phyloP scores from a whole-genome alignment of 2,329 filamentous ascomycete genomes.

The Fusarium sp. region DNA sequence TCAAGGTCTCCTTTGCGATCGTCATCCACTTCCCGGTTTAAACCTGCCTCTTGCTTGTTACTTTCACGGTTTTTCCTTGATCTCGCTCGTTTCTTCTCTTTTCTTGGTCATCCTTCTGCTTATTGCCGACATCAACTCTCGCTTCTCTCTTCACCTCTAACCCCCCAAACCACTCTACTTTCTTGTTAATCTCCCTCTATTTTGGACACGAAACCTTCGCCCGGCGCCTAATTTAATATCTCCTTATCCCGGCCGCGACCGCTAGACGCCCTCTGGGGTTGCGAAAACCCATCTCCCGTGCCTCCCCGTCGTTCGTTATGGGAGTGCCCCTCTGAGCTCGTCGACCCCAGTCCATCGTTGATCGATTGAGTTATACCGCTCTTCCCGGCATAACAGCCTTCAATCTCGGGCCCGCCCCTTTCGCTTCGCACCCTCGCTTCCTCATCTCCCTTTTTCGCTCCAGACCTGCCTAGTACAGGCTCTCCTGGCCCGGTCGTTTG shows the following conservation, averaged over 20 bases:
- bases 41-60: conserved; percentile 22
- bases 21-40: conserved; percentile 45
- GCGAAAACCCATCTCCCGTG: conserved; percentile 30
- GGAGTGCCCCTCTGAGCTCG: conserved; percentile 17
- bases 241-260: conserved; percentile 33
- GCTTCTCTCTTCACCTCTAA: conserved; percentile 17
- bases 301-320: conserved; percentile 26
- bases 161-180: conserved; percentile 19
- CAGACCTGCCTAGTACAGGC: conserved; percentile 37
- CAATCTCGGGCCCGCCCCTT: conserved; percentile 16
- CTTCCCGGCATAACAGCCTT: conserved; percentile 14
- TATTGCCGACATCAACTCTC: conserved; percentile 6
- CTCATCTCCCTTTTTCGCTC: conserved; percentile 37
- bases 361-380: conserved; percentile 36
- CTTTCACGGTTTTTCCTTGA: conserved; percentile 26
- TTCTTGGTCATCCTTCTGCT: conserved; percentile 4
- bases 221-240: conserved; percentile 35
- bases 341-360: conserved; percentile 40
- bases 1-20: conserved; percentile 40
- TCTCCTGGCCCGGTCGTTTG: conserved; percentile 37
- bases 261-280: conserved; percentile 27
- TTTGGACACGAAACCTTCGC: conserved; percentile 27
- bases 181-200: conserved; percentile 30
- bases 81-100: conserved; percentile 21
- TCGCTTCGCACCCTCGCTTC: conserved; percentile 41